Evolutionary conservation across 129 eudicot genomes (phyloP).

Genomic region (Arctium minus): DNA sequence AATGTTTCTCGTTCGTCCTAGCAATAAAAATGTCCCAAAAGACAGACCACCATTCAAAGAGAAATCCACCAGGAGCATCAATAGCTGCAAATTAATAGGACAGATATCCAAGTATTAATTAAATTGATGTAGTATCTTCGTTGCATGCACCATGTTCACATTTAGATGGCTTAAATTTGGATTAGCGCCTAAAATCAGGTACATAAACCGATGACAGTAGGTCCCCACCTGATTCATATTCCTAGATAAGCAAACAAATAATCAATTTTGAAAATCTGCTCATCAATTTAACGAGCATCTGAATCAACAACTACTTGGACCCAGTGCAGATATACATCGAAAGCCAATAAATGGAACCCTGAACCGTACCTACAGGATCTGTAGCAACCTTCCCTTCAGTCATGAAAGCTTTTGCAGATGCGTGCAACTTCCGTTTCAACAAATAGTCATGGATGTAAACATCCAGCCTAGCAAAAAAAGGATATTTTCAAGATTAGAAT

Average conservation of each 20-base stretch:
- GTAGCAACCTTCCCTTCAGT: slow-evolving; percentile 98
- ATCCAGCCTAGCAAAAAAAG: slow-evolving; percentile 70
- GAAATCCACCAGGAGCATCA: slow-evolving; percentile 99
- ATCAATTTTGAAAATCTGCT: not conserved
- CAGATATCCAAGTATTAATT: not conserved
- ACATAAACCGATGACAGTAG: not conserved
- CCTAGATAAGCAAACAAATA: slow-evolving; percentile 6
- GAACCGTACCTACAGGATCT: slow-evolving; percentile 85
- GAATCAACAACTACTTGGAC: not conserved
- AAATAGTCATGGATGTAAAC: slow-evolving; percentile 96
- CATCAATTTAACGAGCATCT: not conserved
- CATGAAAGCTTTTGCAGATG: slow-evolving; percentile 98
- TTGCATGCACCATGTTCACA: not conserved
- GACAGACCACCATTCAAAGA: slow-evolving; percentile 99
- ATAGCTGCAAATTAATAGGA: slow-evolving; percentile 52
- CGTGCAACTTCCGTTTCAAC: slow-evolving; percentile 82
- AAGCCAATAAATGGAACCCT: not conserved
- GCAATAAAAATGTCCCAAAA: slow-evolving; percentile 99
- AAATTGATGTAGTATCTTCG: not conserved
- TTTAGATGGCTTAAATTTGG: not conserved
- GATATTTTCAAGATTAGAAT: not conserved
- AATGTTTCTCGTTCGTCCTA: slow-evolving; percentile 95
- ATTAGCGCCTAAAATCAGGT: not conserved
- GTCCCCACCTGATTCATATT: slow-evolving; percentile 3
- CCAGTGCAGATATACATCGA: not conserved